These are phyloP conservation scores for Orbilia quercus DNA, from an alignment of 2,329 filamentous ascomycete genomes.

Conservation along the genomic window DNA sequence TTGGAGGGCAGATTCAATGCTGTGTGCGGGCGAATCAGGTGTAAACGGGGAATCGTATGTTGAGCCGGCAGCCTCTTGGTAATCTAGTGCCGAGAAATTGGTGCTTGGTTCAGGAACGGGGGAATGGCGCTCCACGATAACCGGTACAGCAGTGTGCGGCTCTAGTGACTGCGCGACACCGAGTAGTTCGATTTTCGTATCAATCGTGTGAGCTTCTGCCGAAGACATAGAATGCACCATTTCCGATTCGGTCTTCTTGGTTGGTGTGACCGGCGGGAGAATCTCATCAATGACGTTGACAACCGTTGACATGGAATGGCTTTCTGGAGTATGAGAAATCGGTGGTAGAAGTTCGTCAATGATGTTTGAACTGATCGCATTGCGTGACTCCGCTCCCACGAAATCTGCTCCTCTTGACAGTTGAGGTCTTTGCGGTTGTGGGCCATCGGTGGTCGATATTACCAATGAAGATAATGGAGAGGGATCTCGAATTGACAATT, in stretches of 20 bases:
- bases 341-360: slow-evolving; percentile 28
- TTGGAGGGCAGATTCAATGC: too few relatives aligned
- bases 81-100: not conserved
- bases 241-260: not conserved
- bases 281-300: slow-evolving; percentile 28
- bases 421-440: not conserved
- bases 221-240: not conserved
- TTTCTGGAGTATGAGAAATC: not conserved
- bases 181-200: not conserved
- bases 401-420: slow-evolving; percentile 4
- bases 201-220: not conserved
- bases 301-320: not conserved
- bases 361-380: not conserved
- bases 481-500: slow-evolving; percentile 22
- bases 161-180: not conserved
- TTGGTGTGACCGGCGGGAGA: not conserved
- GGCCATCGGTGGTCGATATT: not conserved
- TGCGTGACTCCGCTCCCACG: slow-evolving; percentile 3
- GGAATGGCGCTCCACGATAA: not conserved
- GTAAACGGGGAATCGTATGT: too few relatives aligned
- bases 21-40: too few relatives aligned
- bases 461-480: slow-evolving; percentile 4
- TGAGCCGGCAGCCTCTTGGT: not conserved
- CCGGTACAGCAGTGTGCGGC: not conserved
- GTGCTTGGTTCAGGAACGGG: slow-evolving; percentile 1